A percentile compares a stretch with the other conserved stretches of the same genome.
Conservation (phyloP, 1,139 yeast genomes). For the Lodderomyces elongisporus region DNA sequence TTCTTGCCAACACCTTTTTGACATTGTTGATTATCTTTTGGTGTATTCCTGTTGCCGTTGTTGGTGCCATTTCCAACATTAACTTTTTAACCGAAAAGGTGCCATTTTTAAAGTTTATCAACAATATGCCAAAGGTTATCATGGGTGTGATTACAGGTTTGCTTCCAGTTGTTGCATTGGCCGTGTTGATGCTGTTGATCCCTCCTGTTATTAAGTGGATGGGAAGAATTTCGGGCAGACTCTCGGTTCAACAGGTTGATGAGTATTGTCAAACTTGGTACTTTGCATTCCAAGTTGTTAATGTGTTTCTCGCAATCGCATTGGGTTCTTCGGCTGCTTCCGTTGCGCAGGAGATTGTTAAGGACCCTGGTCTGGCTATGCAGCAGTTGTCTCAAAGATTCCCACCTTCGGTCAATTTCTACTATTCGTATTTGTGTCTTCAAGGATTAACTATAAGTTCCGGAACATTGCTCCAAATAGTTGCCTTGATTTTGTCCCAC, state of each 20-base stretch:
- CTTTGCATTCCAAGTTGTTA: conserved; percentile 85
- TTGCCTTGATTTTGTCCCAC: conserved; percentile 41
- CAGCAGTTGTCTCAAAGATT: conserved; percentile 51
- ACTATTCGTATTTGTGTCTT: conserved; percentile 46
- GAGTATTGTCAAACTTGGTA: conserved; percentile 79
- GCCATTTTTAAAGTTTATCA: conserved; percentile 65
- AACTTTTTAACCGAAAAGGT: conserved; percentile 63
- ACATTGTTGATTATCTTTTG: conserved; percentile 68
- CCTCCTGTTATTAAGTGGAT: conserved; percentile 63
- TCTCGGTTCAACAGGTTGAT: conserved; percentile 70
- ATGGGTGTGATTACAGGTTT: conserved; percentile 83
- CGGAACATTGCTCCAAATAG: conserved; percentile 37
- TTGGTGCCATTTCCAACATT: conserved; percentile 87
- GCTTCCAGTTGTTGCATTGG: conserved; percentile 77
- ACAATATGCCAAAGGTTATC: conserved; percentile 59
- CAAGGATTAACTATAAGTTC: conserved; percentile 41
- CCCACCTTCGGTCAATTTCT: conserved; percentile 73
- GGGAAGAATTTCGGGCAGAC: conserved; percentile 69
- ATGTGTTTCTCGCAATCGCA: conserved; percentile 77
- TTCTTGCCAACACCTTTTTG: conserved; percentile 40
- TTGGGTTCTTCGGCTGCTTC: conserved; percentile 75
- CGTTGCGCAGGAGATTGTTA: conserved; percentile 55
- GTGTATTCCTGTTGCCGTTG: conserved; percentile 94
- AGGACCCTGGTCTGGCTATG: conserved; percentile 54
- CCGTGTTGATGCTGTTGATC: conserved; percentile 74